Evolutionary conservation across 306 rosid genomes (phyloP).

Genomic region (Prunus padus): DNA sequence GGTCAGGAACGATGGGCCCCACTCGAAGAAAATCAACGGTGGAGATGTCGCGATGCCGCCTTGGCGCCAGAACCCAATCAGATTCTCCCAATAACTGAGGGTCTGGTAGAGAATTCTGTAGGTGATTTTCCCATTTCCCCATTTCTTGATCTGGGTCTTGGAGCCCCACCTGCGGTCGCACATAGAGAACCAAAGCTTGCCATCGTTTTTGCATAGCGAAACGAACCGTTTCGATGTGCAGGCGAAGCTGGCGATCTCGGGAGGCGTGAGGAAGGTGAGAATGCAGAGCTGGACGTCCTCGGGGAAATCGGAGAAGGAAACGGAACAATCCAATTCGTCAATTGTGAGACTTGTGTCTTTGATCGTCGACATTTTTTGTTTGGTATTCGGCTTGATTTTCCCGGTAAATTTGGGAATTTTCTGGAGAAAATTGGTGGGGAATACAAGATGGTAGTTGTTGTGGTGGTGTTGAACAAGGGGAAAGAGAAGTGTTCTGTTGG

Average conservation of each 20-base stretch:
- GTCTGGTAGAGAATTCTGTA: constrained; percentile 60
- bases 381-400: constrained; percentile 1
- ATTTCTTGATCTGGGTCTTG: constrained; percentile 58
- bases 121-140: constrained; percentile 58
- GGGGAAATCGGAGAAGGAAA: constrained; percentile 69
- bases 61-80: constrained; percentile 93
- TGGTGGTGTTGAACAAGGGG: background rate
- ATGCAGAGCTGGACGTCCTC: constrained; percentile 85
- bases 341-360: constrained; percentile 9
- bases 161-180: constrained; percentile 90
- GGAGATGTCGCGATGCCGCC: constrained; percentile 60
- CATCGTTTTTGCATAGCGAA: constrained; percentile 55
- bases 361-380: constrained; percentile 36
- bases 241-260: constrained; percentile 64
- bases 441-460: background rate
- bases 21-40: constrained; percentile 73
- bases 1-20: constrained; percentile 64
- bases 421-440: background rate
- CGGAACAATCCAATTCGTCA: constrained; percentile 21
- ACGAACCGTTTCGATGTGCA: constrained; percentile 72
- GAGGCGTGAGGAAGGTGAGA: constrained; percentile 71
- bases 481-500: background rate
- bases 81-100: constrained; percentile 64
- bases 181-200: constrained; percentile 74
- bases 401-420: constrained; percentile 8